Evolutionary conservation across 345 rosid genomes (phyloP), one percentile per base, ranked within the genome.

Genomic region (Brassica nigra): DNA sequence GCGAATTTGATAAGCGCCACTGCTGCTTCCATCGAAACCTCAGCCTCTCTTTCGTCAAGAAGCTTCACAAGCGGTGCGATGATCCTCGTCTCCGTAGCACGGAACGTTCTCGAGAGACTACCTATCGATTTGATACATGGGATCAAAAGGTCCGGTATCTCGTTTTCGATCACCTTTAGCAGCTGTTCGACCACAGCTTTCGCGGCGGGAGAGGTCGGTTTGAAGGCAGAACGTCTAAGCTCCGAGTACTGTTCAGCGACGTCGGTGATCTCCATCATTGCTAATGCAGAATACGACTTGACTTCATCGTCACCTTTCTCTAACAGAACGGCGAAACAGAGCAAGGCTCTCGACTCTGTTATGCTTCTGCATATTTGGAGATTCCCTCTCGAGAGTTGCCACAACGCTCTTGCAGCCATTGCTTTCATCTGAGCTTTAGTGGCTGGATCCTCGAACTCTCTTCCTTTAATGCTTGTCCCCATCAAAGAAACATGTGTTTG

Each of bases 401-500:
- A 89, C 0, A 92, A 85, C 0, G 93, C 97, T 69, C 87, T 83
- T 4, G 95, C 93, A 1, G 93, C 97, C 95, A 92, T 89, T 37
- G 90, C 90, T 47, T 89, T 92, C 93, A 92, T 90, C 75, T 86
- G 81, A n/a, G 89, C 88, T 74, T 92, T 90, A 1, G 88, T 87
- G 0, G 68, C 79, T 6, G 91, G 85, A 73, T 89, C 90, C 62
- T 89, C 92, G 1, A 9, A 76, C 74, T 89, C 95, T 78, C 93
- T 84, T 8, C 89, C 88, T n/a, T 90, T 90, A 12, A 87, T 86
- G 68, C 92, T 91, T 20, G 85, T 86, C 31, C 90, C 94, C 0
- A 82, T 62, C 15, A 89, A 70, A 2, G 90, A 77, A 9, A 83
- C 81, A 30, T 87, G 90, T 2, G 78, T 88, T 7, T 63, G 76